Base-by-base conservation (phyloP, 352 stramenopile genomes). In the Bremia lactucae region DNA sequence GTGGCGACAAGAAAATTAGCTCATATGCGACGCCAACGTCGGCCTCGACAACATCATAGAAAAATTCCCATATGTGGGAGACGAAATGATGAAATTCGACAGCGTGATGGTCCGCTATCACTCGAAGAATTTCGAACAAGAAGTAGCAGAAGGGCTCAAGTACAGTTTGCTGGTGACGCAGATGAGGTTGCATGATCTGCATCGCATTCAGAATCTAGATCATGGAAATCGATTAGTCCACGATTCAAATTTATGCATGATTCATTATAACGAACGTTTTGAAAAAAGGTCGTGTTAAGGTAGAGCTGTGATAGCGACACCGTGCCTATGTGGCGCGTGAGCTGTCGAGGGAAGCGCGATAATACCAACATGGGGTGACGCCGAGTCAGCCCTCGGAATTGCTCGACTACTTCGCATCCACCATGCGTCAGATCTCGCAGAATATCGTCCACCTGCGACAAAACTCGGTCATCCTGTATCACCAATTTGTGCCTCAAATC, bases 261-360 rank as follows among this genome's bases (percentile, higher is more conserved):
- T 7, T 22, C 7, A 4, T 22, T 25, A 35, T 15, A n/a, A 61
- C 68, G 33, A 61, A 87, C 72, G 25, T 81, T 78, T 29, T 76
- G 62, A 33, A 83, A 81, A 16, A 76, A 55, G 10, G 51, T 46
- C 2, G 63, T 59, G 43, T 83, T 81, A 41, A 79, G 62, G 42
- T 86, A 88, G 23, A 88, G 61, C 22, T 78, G 55, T 18, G 72
- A 83, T 15, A 88, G 50, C 24, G 76, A 85, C 4, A 85, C 53
- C 9, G 62, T 62, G 2, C 68, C 69, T 5, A 76, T 55, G 33
- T 71, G 65, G 59, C 78, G 62, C 65, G 62, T 70, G 22, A 74
- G 51, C 19, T 65, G 62, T 23, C 59, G 57, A 19, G 66, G 59
- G 14, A 84, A 68, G 16, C 75, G 62, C 25, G 65, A 62, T 8